A percentile compares a stretch with the other conserved stretches of the same genome.
phyloP scores from a whole-genome alignment of 805 yeast species.

The Lipomyces sp. region DNA sequence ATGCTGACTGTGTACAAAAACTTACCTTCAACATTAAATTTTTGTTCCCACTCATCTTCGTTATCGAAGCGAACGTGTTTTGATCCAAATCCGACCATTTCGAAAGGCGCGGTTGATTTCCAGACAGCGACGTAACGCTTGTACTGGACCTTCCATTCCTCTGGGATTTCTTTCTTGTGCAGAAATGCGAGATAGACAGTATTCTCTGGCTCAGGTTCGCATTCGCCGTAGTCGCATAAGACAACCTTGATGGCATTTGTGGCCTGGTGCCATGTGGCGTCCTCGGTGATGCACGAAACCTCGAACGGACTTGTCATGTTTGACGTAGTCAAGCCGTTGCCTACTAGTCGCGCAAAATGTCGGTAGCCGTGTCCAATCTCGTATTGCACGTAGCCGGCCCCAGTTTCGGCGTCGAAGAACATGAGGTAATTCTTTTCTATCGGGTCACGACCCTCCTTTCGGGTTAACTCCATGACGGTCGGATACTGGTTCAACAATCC shows the following conservation, averaged over 20 bases:
- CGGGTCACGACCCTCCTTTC: constrained; percentile 26
- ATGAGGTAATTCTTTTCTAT: constrained; percentile 33
- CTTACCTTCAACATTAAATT: constrained; percentile 35
- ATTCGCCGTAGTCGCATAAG: constrained; percentile 35
- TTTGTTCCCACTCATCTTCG: constrained; percentile 35
- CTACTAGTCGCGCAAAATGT: constrained; percentile 33
- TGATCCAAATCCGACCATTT: constrained; percentile 23
- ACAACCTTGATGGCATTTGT: constrained; percentile 35
- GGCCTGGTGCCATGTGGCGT: constrained; percentile 37
- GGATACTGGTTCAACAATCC: constrained; percentile 30
- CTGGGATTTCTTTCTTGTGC: constrained; percentile 26
- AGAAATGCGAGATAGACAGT: constrained; percentile 32
- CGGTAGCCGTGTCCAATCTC: constrained; percentile 27
- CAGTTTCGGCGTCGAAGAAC: constrained; percentile 29
- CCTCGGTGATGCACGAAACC: constrained; percentile 22
- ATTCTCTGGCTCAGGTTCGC: constrained; percentile 30
- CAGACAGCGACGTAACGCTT: constrained; percentile 32
- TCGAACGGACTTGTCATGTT: constrained; percentile 34
- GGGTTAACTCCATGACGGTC: constrained; percentile 33
- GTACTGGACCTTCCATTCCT: constrained; percentile 29
- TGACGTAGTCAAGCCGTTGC: constrained; percentile 34
- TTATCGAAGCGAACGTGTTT: constrained; percentile 30
- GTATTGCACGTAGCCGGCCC: constrained; percentile 31
- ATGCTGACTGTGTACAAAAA: constrained; percentile 34
- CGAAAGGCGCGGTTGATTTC: constrained; percentile 31